A percentile compares a stretch with the other conserved stretches of the same genome.
phyloP scores from a whole-genome alignment of 768 basidiomycete species.

The Hericium erinaceus region DNA sequence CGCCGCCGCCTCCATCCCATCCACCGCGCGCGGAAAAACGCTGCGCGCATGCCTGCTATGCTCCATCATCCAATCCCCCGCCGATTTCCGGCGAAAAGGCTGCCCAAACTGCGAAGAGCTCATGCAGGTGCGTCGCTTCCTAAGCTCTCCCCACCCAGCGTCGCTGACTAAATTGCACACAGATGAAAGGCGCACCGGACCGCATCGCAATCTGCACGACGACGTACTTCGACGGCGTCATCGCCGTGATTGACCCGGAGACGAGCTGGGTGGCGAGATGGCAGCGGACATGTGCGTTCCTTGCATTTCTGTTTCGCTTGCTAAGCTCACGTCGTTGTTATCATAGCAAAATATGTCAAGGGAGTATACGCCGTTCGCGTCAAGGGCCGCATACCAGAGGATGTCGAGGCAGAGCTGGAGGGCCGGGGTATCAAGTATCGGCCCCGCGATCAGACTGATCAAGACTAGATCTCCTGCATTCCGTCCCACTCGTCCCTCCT shows the following conservation, averaged over 20 bases:
- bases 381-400: constrained; percentile 76
- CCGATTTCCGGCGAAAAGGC: constrained; percentile 76
- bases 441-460: constrained; percentile 73
- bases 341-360: constrained; percentile 77
- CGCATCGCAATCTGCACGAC: constrained; percentile 83
- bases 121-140: constrained; percentile 56
- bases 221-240: constrained; percentile 85
- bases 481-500: neutral
- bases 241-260: constrained; percentile 79
- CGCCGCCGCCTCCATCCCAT: constrained; percentile 35
- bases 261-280: constrained; percentile 93
- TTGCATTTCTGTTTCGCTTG: neutral
- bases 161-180: neutral
- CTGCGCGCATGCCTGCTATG: constrained; percentile 91
- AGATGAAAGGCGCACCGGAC: constrained; percentile 88
- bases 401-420: constrained; percentile 75
- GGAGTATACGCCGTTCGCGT: constrained; percentile 94
- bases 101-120: constrained; percentile 98
- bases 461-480: constrained; percentile 34
- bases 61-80: constrained; percentile 76
- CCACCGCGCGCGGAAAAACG: constrained; percentile 56
- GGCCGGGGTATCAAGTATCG: constrained; percentile 73
- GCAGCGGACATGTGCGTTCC: constrained; percentile 79
- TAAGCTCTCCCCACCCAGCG: neutral
- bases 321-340: neutral